Conservation (phyloP, 805 yeast genomes). For the Tetrapisispora nanseiensis region DNA sequence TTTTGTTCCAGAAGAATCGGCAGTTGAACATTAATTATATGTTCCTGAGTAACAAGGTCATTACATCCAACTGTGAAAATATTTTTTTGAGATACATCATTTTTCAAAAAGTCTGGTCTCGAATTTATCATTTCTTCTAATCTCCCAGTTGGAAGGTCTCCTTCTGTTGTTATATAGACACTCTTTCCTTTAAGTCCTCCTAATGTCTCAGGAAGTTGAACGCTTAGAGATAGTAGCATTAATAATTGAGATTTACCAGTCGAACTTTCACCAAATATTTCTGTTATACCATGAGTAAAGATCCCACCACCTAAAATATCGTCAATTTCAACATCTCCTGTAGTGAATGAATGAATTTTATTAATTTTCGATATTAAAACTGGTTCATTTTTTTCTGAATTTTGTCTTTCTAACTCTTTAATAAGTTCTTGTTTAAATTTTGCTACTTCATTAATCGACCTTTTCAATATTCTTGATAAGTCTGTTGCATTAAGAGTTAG, state of each 20-base stretch:
- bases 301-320: conserved; percentile 46
- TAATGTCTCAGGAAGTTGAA: conserved; percentile 39
- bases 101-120: conserved; percentile 24
- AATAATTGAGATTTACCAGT: conserved; percentile 79
- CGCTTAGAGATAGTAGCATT: conserved; percentile 52
- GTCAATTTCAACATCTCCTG: conserved; percentile 47
- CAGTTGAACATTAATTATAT: conserved; percentile 57
- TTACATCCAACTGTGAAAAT: conserved; percentile 49
- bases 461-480: conserved; percentile 27
- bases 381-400: conserved; percentile 5
- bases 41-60: conserved; percentile 66
- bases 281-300: conserved; percentile 48
- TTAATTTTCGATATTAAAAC: background rate
- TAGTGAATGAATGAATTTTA: conserved; percentile 30
- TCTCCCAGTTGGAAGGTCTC: conserved; percentile 57
- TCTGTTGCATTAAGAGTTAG: conserved; percentile 31
- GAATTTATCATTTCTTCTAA: conserved; percentile 39
- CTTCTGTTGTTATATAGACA: conserved; percentile 77
- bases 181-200: conserved; percentile 45
- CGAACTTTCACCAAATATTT: conserved; percentile 75
- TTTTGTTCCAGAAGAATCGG: conserved; percentile 42
- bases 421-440: conserved; percentile 17
- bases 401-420: conserved; percentile 12
- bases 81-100: conserved; percentile 31
- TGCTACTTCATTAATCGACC: conserved; percentile 28